Percentiles rank a stretch among this genome's conserved stretches.
Evolutionary conservation across 192 early-diverging fungal genomes (phyloP).

Genomic region (Rhizophagus prolifer): DNA sequence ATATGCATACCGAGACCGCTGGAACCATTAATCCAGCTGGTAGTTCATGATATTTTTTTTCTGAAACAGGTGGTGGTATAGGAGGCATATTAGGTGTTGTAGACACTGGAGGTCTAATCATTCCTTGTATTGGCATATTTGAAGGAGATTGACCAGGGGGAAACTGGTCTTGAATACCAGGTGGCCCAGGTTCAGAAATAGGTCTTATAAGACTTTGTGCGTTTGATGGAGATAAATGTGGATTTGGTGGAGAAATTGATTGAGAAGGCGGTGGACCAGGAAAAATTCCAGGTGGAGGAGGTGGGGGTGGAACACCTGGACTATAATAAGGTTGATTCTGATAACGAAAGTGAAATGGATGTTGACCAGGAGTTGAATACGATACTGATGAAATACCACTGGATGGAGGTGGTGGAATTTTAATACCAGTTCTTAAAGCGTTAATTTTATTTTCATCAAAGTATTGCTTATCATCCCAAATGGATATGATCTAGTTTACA

Average conservation of each 20-base stretch:
- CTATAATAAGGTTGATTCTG: constrained; percentile 18
- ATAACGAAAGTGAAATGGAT: constrained; percentile 16
- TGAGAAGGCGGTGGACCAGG: constrained; percentile 1
- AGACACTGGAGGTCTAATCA: neutral
- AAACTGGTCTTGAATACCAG: constrained; percentile 7
- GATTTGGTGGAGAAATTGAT: neutral
- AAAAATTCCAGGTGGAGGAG: constrained; percentile 16
- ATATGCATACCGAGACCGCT: constrained; percentile 21
- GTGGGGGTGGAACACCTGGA: constrained; percentile 1
- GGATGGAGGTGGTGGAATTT: constrained; percentile 18
- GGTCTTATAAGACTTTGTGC: constrained; percentile 12
- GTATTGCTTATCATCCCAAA: constrained; percentile 30
- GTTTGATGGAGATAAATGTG: constrained; percentile 10
- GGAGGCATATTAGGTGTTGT: neutral
- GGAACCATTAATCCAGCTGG: constrained; percentile 30
- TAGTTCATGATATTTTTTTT: constrained; percentile 32
- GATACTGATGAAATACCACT: neutral
- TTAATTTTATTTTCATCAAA: constrained; percentile 30
- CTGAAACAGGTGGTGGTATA: constrained; percentile 15
- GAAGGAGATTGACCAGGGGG: constrained; percentile 8
- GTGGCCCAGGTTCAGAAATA: constrained; percentile 24
- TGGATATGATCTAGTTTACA: constrained; percentile 25
- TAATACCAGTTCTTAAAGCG: constrained; percentile 10
- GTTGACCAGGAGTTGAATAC: constrained; percentile 12
- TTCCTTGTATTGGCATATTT: constrained; percentile 24